phyloP scores from a whole-genome alignment of 2,329 filamentous ascomycete genomes.

The Rhynchosporium graminicola region DNA sequence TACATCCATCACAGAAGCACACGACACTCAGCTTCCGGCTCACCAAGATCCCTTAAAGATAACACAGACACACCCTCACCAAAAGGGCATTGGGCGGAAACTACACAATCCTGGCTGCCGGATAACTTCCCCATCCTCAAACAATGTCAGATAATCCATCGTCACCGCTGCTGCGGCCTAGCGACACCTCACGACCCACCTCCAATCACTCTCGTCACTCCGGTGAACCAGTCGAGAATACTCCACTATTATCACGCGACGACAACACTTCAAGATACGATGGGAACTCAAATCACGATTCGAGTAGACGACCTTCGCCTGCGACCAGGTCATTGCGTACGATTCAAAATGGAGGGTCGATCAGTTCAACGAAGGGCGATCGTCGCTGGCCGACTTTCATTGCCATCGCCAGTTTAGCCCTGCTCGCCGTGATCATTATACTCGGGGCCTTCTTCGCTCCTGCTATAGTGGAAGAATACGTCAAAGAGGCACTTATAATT shows the following conservation, averaged over 20 bases:
- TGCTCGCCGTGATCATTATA: conserved; percentile 67
- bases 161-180: conserved; percentile 32
- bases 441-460: conserved; percentile 79
- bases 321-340: conserved; percentile 42
- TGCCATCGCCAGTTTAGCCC: conserved; percentile 66
- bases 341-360: conserved; percentile 38
- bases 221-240: conserved; percentile 37
- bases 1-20: background rate
- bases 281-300: conserved; percentile 31
- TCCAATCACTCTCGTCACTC: conserved; percentile 33
- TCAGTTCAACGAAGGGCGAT: conserved; percentile 42
- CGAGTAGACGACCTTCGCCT: conserved; percentile 35
- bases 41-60: background rate
- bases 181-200: conserved; percentile 29
- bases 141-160: conserved; percentile 39
- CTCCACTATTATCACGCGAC: conserved; percentile 40
- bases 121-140: background rate
- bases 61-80: conserved; percentile 6
- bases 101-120: background rate
- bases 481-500: conserved; percentile 77
- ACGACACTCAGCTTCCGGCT: conserved; percentile 15
- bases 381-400: conserved; percentile 76
- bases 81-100: conserved; percentile 23
- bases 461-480: conserved; percentile 80
- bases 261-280: conserved; percentile 39